Evolutionary conservation across 225 moss, liverwort and hornwort species (phyloP), one percentile per base, ranked within the genome.

Genomic region (Pseudisothecium myosuroides): DNA sequence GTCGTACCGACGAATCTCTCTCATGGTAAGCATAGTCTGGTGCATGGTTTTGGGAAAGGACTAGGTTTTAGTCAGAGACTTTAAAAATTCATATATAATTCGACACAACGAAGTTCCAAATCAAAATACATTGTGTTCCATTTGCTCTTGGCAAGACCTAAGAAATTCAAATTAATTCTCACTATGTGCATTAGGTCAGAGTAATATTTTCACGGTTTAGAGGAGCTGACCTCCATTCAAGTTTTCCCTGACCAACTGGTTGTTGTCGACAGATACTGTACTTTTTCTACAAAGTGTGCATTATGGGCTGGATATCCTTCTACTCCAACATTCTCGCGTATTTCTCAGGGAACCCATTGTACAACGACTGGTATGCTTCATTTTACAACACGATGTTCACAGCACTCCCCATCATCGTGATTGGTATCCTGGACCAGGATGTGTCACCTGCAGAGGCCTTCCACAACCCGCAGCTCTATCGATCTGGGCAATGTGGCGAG

Each of bases 211-310:
- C 82, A 29, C 60, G 14, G 63, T 47, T 63, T 34, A 82, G 23
- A 31, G 10, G 43, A 81, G 45, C 45, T 81, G 21, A 62, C 45
- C 82, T 63, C 47, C 23, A 20, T 62, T 47, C 45, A 47, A 63
- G n/a, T 56, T 79, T 55, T n/a, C n/a, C 55, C 41, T 80, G 79
- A 55, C 60, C 60, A n/a, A 85, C 45, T 69, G 69, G n/a, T 50
- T 86, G 64, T 83, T 90, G 83, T 90, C 39, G 67, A 89, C 96
- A 97, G 96, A 96, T 95, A 62, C 92, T 95, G 13, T 98, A 95
- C 85, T 96, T 97, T 64, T 97, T 96, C 89, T 98, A 97, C 92
- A 98, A 98, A 87, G 96, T 96, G 56, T 91, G 94, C 91, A 93
- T 96, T 65, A 89, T 96, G 91, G 96, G 95, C 43, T 97, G 96